phyloP scores from a whole-genome alignment of 2,329 filamentous ascomycete genomes.

The Lizonia empirigonia region DNA sequence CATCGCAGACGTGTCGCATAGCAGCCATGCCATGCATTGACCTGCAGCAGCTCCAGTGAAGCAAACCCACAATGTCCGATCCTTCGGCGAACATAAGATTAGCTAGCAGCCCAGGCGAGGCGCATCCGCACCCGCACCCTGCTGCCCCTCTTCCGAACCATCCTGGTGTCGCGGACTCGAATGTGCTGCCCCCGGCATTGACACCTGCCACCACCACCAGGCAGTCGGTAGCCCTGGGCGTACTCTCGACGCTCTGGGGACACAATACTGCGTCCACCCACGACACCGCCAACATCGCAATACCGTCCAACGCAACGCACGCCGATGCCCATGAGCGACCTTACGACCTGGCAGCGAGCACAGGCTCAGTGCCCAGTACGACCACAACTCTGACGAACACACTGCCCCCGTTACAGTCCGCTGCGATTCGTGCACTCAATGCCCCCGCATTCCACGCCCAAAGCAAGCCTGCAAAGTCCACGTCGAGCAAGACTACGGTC shows the following conservation, averaged over 20 bases:
- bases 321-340: constrained; percentile 36
- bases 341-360: constrained; percentile 40
- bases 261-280: constrained; percentile 28
- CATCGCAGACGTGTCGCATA: constrained; percentile 41
- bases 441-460: constrained; percentile 45
- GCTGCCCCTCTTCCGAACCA: constrained; percentile 26
- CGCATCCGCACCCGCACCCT: constrained; percentile 24
- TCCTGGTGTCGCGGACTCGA: constrained; percentile 29
- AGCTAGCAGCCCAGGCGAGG: constrained; percentile 33
- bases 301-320: constrained; percentile 20
- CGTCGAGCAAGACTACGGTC: constrained; percentile 46
- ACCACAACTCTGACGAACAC: constrained; percentile 46
- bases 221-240: constrained; percentile 42
- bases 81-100: constrained; percentile 32
- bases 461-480: constrained; percentile 45
- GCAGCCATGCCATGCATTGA: constrained; percentile 47
- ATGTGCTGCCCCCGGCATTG: constrained; percentile 38
- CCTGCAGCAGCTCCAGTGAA: constrained; percentile 46
- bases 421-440: constrained; percentile 48
- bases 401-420: constrained; percentile 45
- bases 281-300: constrained; percentile 10
- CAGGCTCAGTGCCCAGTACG: constrained; percentile 43
- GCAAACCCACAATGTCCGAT: constrained; percentile 41
- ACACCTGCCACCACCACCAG: constrained; percentile 46
- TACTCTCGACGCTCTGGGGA: constrained; percentile 41